phyloP scores from a whole-genome alignment of 805 yeast species.

The Schizosaccharomyces pombe region ASM294v3 CU329670.1:1879001-1879500 shows the following conservation, averaged over 20 bases:
- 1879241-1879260: slow-evolving; percentile 23
- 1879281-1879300: slow-evolving; percentile 8
- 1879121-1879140: slow-evolving; percentile 14
- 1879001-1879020: background rate
- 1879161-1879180: slow-evolving; percentile 19
- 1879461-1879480: slow-evolving; percentile 36
- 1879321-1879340: slow-evolving; percentile 31
- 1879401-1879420: slow-evolving; percentile 35
- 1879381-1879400: slow-evolving; percentile 36
- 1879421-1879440: slow-evolving; percentile 27
- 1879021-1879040: background rate
- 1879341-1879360: slow-evolving; percentile 41
- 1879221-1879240: slow-evolving; percentile 33
- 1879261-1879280: slow-evolving; percentile 23
- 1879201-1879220: slow-evolving; percentile 21
- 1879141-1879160: slow-evolving; percentile 10
- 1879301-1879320: slow-evolving; percentile 26
- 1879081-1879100: slow-evolving; percentile 7
- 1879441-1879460: slow-evolving; percentile 21
- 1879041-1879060: background rate
- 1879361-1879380: slow-evolving; percentile 42
- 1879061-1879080: background rate
- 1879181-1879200: slow-evolving; percentile 14
- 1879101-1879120: slow-evolving; percentile 13
- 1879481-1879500: slow-evolving; percentile 42